phyloP scores from a whole-genome alignment of 345 rosid genomes.

The Garcia nutans region DNA sequence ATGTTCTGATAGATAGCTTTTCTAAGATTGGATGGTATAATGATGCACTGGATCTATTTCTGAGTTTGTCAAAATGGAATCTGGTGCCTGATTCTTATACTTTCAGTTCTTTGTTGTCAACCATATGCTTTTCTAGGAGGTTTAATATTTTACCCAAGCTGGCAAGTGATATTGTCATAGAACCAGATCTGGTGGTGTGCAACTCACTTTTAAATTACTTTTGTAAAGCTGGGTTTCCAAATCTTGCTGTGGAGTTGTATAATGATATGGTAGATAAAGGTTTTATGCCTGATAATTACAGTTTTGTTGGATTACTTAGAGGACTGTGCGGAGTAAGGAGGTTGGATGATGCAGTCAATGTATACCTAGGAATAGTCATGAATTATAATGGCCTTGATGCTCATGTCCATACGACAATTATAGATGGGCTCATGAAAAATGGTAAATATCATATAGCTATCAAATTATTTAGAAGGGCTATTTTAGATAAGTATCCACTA shows the following conservation, averaged over 20 bases:
- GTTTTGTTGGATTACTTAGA: constrained; percentile 49
- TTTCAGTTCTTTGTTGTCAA: constrained; percentile 51
- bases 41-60: constrained; percentile 51
- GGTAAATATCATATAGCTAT: constrained; percentile 48
- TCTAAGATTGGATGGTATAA: constrained; percentile 54
- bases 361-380: constrained; percentile 45
- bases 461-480: constrained; percentile 45
- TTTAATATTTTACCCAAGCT: constrained; percentile 37
- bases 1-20: constrained; percentile 55
- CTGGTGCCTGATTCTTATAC: constrained; percentile 68
- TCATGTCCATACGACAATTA: constrained; percentile 57
- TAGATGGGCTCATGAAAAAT: constrained; percentile 48
- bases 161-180: constrained; percentile 28
- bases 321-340: constrained; percentile 48
- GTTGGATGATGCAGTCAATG: constrained; percentile 41
- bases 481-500: constrained; percentile 39
- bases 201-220: constrained; percentile 57
- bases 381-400: constrained; percentile 41
- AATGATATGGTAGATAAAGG: constrained; percentile 46
- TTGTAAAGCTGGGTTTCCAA: constrained; percentile 49
- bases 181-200: constrained; percentile 45
- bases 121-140: constrained; percentile 39
- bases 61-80: constrained; percentile 34
- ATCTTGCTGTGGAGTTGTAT: constrained; percentile 42
- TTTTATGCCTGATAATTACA: constrained; percentile 55